These are phyloP conservation scores for Solanum habrochaites DNA, from an alignment of 257 asterid species.

Conservation along the genomic window DNA sequence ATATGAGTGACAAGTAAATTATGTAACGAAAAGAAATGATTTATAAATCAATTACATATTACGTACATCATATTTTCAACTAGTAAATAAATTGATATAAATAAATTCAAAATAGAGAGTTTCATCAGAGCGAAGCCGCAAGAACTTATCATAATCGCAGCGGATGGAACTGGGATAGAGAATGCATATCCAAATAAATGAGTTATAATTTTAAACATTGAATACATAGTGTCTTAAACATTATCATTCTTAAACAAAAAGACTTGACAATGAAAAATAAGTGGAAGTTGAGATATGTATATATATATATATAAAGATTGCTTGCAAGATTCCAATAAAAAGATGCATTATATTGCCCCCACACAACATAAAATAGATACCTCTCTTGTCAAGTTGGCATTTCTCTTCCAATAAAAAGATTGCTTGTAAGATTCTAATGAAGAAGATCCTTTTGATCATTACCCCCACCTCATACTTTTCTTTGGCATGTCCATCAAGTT, in stretches of 20 bases:
- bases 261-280: background rate
- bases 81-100: background rate
- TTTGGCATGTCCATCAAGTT: background rate
- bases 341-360: conserved; percentile 10
- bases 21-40: background rate
- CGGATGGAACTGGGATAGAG: too few relatives aligned
- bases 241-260: background rate
- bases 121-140: too few relatives aligned
- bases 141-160: too few relatives aligned
- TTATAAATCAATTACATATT: background rate
- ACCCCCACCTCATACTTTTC: conserved; percentile 2
- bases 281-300: background rate
- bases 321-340: conserved; percentile 20
- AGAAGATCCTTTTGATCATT: background rate
- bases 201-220: background rate
- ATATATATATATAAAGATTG: background rate
- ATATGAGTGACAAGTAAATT: background rate
- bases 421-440: conserved; percentile 3
- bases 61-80: background rate
- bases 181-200: too few relatives aligned
- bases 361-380: conserved; percentile 22
- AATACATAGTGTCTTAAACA: background rate
- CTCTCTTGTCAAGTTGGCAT: conserved; percentile 31
- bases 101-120: background rate
- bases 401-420: conserved; percentile 20